Conservation (phyloP, 192 early-diverging fungal species). For the Gorgonomyces haynaldii region DNA sequence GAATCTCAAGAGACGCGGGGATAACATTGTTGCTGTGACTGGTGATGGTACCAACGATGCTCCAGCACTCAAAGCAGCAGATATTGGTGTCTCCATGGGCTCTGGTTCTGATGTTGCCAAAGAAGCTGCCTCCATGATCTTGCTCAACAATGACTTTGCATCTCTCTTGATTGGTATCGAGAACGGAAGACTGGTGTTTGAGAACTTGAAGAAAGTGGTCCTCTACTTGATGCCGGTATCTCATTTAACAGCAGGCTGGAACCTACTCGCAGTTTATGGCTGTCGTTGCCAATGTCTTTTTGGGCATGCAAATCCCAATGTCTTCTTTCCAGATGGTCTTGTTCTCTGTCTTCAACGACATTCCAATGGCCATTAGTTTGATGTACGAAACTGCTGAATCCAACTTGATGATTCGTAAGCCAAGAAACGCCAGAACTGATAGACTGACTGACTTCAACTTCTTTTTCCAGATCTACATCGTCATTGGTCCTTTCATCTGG, state of each 20-base stretch:
- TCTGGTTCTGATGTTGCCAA: slow-evolving; percentile 58
- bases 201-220: slow-evolving; percentile 70
- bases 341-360: slow-evolving; percentile 38
- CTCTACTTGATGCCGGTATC: slow-evolving; percentile 7
- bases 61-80: slow-evolving; percentile 71
- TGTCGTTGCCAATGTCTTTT: slow-evolving; percentile 62
- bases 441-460: slow-evolving; percentile 53
- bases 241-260: no score
- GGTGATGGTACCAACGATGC: slow-evolving; percentile 91
- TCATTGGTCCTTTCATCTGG: slow-evolving; percentile 61
- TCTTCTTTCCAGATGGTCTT: slow-evolving; percentile 52
- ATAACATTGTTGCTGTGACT: slow-evolving; percentile 72
- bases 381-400: slow-evolving; percentile 69
- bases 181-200: slow-evolving; percentile 70
- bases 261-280: slow-evolving; percentile 60
- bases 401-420: slow-evolving; percentile 55
- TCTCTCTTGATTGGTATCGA: slow-evolving; percentile 63
- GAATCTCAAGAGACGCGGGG: slow-evolving; percentile 44
- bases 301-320: slow-evolving; percentile 69
- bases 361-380: slow-evolving; percentile 51
- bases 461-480: slow-evolving; percentile 64
- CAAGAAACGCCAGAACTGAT: slow-evolving; percentile 59
- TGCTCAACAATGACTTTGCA: slow-evolving; percentile 51
- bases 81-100: slow-evolving; percentile 83
- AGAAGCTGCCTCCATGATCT: slow-evolving; percentile 32